phyloP scores from a whole-genome alignment of 1,284 basidiomycete genomes.

The Leccinum variabile region DNA sequence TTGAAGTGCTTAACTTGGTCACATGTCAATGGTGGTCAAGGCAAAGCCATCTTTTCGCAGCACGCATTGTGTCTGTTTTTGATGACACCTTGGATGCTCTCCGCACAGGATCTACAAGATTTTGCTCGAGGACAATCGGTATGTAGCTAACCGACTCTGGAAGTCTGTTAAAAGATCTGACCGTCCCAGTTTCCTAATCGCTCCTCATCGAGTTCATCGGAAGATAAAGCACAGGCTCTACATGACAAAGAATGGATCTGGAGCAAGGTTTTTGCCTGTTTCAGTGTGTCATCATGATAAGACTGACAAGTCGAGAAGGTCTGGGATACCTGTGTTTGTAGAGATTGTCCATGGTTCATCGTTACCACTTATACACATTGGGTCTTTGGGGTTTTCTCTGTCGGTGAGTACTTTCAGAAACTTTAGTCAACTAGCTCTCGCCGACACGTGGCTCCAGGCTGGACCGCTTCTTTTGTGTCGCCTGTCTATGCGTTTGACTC shows the following conservation, averaged over 20 bases:
- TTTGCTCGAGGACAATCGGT: slow-evolving; percentile 53
- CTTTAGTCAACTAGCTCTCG: background rate
- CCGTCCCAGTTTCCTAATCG: slow-evolving; percentile 26
- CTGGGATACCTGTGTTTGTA: slow-evolving; percentile 60
- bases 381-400: slow-evolving; percentile 70
- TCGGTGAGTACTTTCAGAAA: slow-evolving; percentile 41
- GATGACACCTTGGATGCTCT: slow-evolving; percentile 67
- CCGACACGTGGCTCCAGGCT: slow-evolving; percentile 41
- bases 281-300: background rate
- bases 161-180: slow-evolving; percentile 8
- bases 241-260: slow-evolving; percentile 50
- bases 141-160: slow-evolving; percentile 14
- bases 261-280: slow-evolving; percentile 53
- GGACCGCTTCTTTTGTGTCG: slow-evolving; percentile 52
- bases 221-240: slow-evolving; percentile 34
- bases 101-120: slow-evolving; percentile 52
- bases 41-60: slow-evolving; percentile 14
- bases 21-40: slow-evolving; percentile 12
- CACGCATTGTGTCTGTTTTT: slow-evolving; percentile 52
- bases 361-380: slow-evolving; percentile 68
- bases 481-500: slow-evolving; percentile 42
- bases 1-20: slow-evolving; percentile 57
- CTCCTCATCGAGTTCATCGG: slow-evolving; percentile 11
- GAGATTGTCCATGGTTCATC: slow-evolving; percentile 61
- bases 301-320: slow-evolving; percentile 42